Evolutionary conservation across 202 grass and related monocot species (phyloP).

Genomic region (Zizania palustris): DNA sequence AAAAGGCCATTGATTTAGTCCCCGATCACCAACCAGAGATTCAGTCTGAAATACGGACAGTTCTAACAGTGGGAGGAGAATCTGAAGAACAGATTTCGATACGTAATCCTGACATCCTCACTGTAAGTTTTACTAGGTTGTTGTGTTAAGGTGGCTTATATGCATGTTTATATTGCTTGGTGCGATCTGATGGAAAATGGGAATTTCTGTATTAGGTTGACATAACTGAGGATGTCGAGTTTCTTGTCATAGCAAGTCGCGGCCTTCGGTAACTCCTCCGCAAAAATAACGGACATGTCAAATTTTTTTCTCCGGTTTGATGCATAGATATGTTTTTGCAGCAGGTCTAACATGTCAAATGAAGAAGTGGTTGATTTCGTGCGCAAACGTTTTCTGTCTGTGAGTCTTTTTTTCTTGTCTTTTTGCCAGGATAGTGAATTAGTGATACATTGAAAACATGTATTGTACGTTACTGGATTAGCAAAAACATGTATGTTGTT

Average conservation of each 20-base stretch:
- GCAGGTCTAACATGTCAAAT: background rate
- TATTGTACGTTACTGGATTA: background rate
- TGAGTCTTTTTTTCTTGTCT: background rate
- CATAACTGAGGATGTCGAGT: conserved; percentile 38
- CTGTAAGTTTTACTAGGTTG: conserved; percentile 18
- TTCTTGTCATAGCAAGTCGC: conserved; percentile 47
- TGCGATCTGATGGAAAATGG: background rate
- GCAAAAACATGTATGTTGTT: background rate
- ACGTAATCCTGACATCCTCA: conserved; percentile 6
- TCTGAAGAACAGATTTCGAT: conserved; percentile 8
- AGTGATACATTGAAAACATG: too few species aligned
- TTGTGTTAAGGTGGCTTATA: background rate
- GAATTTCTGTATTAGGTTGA: conserved; percentile 24
- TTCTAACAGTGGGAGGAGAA: conserved; percentile 38
- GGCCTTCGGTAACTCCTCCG: conserved; percentile 45
- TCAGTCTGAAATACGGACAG: background rate
- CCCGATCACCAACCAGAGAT: conserved; percentile 32
- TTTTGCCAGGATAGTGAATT: background rate
- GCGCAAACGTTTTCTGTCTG: background rate
- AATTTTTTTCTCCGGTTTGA: background rate
- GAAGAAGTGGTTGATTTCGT: background rate
- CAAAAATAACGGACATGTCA: background rate
- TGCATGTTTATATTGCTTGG: background rate
- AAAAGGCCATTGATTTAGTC: conserved; percentile 40
- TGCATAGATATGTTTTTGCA: background rate